Percentiles rank a stretch among this genome's conserved stretches.
phyloP scores from a whole-genome alignment of 2,329 filamentous ascomycete species.

The Penicillium aurantiogriseum region DNA sequence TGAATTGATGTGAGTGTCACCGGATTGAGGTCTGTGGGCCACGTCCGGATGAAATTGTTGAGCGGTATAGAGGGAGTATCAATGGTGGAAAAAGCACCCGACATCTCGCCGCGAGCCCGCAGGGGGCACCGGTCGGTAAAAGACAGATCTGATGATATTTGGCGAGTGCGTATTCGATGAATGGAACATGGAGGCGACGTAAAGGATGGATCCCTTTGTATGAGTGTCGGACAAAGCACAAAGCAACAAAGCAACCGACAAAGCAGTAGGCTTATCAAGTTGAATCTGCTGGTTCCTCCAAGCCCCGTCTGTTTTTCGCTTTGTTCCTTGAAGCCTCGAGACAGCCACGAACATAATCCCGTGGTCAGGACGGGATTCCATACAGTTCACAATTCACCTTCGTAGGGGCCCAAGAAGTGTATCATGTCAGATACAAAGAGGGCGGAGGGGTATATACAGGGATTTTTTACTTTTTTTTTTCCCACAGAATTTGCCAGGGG shows the following conservation, averaged over 20 bases:
- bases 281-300: not conserved
- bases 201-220: slow-evolving; percentile 2
- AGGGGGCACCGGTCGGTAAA: not conserved
- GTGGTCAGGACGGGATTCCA: not conserved
- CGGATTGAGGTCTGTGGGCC: not conserved
- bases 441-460: not conserved
- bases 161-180: not conserved
- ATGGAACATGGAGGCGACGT: slow-evolving; percentile 5
- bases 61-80: not conserved
- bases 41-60: not conserved
- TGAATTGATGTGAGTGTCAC: slow-evolving; percentile 4
- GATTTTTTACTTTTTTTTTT: not conserved
- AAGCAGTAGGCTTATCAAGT: not conserved
- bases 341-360: not conserved
- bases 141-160: not conserved
- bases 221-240: not conserved
- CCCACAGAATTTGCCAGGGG: not conserved
- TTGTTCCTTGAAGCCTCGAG: slow-evolving; percentile 1
- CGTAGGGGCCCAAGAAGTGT: not conserved
- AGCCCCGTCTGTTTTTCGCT: not conserved
- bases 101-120: slow-evolving; percentile 5
- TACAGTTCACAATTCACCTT: slow-evolving; percentile 2
- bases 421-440: slow-evolving; percentile 5
- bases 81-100: not conserved
- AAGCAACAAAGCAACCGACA: not conserved